Evolutionary conservation across 768 basidiomycete genomes (phyloP), one percentile per base, ranked within the genome.

Genomic region (Mycena amicta): DNA sequence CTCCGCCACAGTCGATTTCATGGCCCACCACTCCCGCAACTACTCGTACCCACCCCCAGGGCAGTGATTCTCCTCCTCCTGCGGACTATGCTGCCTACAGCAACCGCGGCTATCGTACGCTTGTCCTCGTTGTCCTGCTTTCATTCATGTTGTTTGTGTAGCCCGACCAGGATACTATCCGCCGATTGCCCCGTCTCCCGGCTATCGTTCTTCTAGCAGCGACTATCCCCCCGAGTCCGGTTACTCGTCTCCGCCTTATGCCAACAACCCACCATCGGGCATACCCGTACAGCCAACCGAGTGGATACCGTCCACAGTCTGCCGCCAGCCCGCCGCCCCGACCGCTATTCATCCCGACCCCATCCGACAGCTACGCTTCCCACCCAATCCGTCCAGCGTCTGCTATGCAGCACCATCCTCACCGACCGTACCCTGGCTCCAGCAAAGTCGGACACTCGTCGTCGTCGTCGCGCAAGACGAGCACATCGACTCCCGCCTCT

Each of bases 271-370:
- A n/a, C n/a, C n/a, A n/a, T n/a, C n/a, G n/a, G n/a, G n/a, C n/a
- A n/a, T n/a, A n/a, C n/a, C n/a, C n/a, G n/a, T n/a, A n/a, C n/a
- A n/a, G n/a, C n/a, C n/a, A n/a, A n/a, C n/a, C n/a, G n/a, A n/a
- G n/a, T n/a, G n/a, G n/a, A n/a, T n/a, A n/a, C n/a, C n/a, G n/a
- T n/a, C n/a, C n/a, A n/a, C n/a, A 50, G 15, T 33, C 31, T 22
- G 52, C 71, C 8, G 20, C 55, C 3, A 64, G 65, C 59, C 60
- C 27, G 64, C 61, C 65, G 57, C 40, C 65, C 2, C 61, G 69
- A 23, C 67, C 66, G 2, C 72, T 73, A 5, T 83, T 83, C 62
- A 79, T 82, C 40, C 79, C 81, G 4, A 82, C 82, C 1, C 81
- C 82, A 5, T 79, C 79, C 3, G 79, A 83, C 4, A 74, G 68